phyloP scores from a whole-genome alignment of 2,329 filamentous ascomycete genomes.

The Triangularia verruculosa region DNA sequence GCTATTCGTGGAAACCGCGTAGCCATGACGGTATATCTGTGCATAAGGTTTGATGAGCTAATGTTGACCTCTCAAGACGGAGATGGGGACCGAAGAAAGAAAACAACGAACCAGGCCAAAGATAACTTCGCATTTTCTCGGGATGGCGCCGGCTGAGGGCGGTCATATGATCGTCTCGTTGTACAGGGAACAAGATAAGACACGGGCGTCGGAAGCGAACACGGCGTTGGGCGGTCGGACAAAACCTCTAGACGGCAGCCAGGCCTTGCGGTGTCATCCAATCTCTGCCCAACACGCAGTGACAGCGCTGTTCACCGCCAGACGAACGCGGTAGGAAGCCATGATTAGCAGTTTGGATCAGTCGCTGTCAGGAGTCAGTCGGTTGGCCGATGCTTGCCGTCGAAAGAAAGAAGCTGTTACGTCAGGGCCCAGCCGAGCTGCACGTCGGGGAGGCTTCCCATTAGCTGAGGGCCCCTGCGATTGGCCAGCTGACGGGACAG shows the following conservation, averaged over 20 bases:
- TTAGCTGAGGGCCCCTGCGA: constrained; percentile 11
- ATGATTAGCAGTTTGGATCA: neutral
- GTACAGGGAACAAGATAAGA: constrained; percentile 1
- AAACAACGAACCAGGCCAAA: neutral
- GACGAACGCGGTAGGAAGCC: neutral
- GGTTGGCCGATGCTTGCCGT: constrained; percentile 20
- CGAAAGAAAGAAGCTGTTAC: constrained; percentile 17
- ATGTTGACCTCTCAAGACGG: neutral
- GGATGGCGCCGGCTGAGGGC: too few species aligned
- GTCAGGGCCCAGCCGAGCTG: constrained; percentile 17
- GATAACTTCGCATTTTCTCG: neutral
- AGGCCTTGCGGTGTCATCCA: neutral
- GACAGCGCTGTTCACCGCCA: neutral
- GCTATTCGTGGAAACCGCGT: constrained; percentile 7
- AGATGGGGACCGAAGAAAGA: neutral
- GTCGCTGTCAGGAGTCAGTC: neutral
- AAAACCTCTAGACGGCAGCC: neutral
- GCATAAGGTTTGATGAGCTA: neutral
- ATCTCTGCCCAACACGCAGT: neutral
- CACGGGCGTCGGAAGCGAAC: neutral
- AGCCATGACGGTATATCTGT: constrained; percentile 13
- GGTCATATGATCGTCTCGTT: constrained; percentile 1
- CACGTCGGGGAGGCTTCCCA: constrained; percentile 17
- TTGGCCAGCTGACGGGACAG: constrained; percentile 17
- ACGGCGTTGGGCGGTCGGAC: neutral